Base-by-base conservation (phyloP, 176 grass and related monocot species). In the Avena eriantha region DNA sequence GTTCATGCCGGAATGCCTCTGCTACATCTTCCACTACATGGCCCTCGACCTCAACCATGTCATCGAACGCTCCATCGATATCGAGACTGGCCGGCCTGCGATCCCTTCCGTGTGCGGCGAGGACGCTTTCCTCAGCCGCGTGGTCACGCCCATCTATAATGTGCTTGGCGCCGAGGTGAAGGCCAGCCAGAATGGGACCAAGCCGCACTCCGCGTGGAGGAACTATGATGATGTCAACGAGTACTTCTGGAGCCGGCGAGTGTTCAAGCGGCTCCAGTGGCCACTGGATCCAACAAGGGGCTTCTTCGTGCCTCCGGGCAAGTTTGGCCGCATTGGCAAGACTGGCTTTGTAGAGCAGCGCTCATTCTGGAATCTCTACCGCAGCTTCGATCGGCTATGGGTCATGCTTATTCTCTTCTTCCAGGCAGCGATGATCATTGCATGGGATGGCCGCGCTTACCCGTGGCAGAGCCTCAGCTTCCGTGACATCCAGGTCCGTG, bases 211-310 rank as follows among this genome's bases (percentile, higher is more conserved):
- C 0, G 93, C 93, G 6, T 98, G 96, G 96, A 89, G 96, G 35
- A 98, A 98, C 79, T 98, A 98, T 54, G 96, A 98, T 51, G 96
- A 98, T 88, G 86, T 96, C 18, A 98, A 98, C 54, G 96, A 98
- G 86, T 98, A 98, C 86, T 98, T 98, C 80, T 98, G 96, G 96
- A 92, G 88, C 23, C 60, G 90, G 1, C 18, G 58, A 45, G 94
- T 95, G 57, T 96, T 98, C 65, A 86, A 82, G 64, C 78, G 82
- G 14, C 91, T 98, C 57, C 60, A 48, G 39, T 98, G 96, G 96
- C 96, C 96, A 23, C 88, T 91, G 34, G 90, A 92, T 75, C 5
- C 64, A 33, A 68, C 76, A 4, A 87, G 76, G 22, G 69, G 47
- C 46, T 98, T 98, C 73, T 98, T 98, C 60, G 83, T 70, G 29